These are phyloP conservation scores for Saccharomycopsis fibuligera DNA, from an alignment of 805 yeast species.

Conservation along the genomic window DNA sequence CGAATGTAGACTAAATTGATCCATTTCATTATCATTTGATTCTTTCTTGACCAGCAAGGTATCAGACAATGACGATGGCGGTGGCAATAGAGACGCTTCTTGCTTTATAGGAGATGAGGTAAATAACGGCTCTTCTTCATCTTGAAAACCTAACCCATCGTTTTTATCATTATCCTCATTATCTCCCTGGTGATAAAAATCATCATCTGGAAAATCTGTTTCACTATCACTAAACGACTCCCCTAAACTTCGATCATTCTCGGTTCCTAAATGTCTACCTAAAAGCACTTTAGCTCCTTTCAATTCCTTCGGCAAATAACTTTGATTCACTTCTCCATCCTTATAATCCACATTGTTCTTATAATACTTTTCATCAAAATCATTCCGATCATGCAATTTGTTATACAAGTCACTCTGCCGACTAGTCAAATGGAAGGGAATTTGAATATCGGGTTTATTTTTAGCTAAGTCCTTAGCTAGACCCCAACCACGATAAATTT, in stretches of 20 bases:
- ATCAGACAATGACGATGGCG: too few relatives aligned
- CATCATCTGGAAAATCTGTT: conserved; percentile 14
- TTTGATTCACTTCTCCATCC: conserved; percentile 3
- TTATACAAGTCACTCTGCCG: background rate
- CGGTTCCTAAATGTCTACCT: conserved; percentile 13
- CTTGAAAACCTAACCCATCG: too few relatives aligned
- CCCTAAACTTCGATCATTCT: conserved; percentile 3
- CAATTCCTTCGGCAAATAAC: conserved; percentile 11
- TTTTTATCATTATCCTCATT: too few relatives aligned
- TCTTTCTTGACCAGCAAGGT: too few relatives aligned
- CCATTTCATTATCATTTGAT: too few relatives aligned
- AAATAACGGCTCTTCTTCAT: too few relatives aligned
- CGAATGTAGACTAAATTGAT: too few relatives aligned
- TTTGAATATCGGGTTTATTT: conserved; percentile 2
- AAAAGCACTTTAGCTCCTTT: background rate
- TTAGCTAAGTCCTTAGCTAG: conserved; percentile 22
- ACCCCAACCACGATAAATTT: conserved; percentile 76
- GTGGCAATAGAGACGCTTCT: too few relatives aligned
- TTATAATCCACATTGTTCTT: background rate
- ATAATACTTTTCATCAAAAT: background rate
- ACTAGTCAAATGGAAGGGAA: conserved; percentile 8
- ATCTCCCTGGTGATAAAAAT: background rate
- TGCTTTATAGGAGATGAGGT: too few relatives aligned
- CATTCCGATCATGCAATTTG: background rate
- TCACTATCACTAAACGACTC: conserved; percentile 16